A percentile compares a stretch with the other conserved stretches of the same genome.
These are phyloP conservation scores for Fusarium protoensiforme DNA, from an alignment of 2,329 filamentous ascomycete species.

Conservation along the genomic window DNA sequence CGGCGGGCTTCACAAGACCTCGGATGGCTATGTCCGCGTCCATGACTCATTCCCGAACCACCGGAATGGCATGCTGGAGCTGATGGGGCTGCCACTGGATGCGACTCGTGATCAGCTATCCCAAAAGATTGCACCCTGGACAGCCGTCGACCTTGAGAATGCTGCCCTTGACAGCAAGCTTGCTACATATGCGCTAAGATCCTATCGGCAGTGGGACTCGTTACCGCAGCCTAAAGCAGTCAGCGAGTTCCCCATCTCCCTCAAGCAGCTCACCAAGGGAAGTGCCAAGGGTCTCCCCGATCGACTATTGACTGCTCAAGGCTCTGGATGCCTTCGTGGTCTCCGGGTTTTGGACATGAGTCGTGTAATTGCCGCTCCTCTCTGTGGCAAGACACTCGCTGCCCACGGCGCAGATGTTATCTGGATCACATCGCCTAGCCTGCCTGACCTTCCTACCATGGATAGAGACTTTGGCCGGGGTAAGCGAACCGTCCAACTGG, in stretches of 20 bases:
- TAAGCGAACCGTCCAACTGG: conserved; percentile 71
- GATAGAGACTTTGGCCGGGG: conserved; percentile 75
- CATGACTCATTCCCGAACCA: conserved; percentile 67
- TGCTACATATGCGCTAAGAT: conserved; percentile 62
- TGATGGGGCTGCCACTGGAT: conserved; percentile 52
- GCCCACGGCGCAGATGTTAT: conserved; percentile 79
- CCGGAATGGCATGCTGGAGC: conserved; percentile 52
- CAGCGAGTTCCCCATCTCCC: conserved; percentile 56
- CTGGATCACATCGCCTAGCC: conserved; percentile 72
- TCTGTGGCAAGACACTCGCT: conserved; percentile 73
- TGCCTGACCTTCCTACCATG: conserved; percentile 73
- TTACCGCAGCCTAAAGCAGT: conserved; percentile 58
- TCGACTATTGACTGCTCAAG: neutral
- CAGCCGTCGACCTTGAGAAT: conserved; percentile 59
- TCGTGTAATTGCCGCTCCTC: conserved; percentile 77
- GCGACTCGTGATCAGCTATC: conserved; percentile 54
- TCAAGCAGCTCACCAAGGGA: conserved; percentile 48
- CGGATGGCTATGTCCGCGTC: conserved; percentile 64
- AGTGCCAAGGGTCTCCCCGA: neutral
- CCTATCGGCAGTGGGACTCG: conserved; percentile 62
- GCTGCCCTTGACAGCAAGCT: conserved; percentile 51
- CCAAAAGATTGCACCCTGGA: conserved; percentile 52
- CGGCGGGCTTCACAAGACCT: conserved; percentile 62
- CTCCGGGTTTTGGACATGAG: conserved; percentile 78
- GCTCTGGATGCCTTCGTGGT: conserved; percentile 58